Evolutionary conservation across 208 protist genomes (phyloP), one percentile per base, ranked within the genome.

Genomic region (Leishmania amazonensis): DNA sequence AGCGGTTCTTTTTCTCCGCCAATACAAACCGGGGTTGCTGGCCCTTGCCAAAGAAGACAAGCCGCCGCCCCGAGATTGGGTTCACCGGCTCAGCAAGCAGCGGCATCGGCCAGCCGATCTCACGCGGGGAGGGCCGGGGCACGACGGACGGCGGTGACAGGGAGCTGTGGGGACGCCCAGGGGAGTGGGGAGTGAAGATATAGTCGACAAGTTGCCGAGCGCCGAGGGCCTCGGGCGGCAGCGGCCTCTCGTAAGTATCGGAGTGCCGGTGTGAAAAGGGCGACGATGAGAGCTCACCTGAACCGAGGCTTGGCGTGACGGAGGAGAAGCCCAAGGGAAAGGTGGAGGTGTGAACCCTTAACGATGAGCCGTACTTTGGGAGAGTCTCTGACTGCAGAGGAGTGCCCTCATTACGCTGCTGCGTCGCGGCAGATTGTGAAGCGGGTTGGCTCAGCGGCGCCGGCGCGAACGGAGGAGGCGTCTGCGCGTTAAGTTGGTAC

Each of bases 11-110:
- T 51, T 49, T 68, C 81, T 95, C 90, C 13, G 81, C 90, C 19
- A 89, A 62, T 0, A 94, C 85, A 31, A 83, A 72, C 38, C 89
- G 74, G 3, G 89, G 92, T 0, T 75, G 74, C 72, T 90, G 76
- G 3, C 84, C 84, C 24, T 86, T 83, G 17, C 80, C 81, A 71
- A 93, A 91, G 80, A 91, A 93, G 49, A 95, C 90, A 67, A 93
- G 88, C 0, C 92, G 92, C 6, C 87, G 84, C 11, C 87, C 87
- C 17, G 81, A 87, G 65, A 40, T 57, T 28, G 78, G 75, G 64
- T 93, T 89, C n/a, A 91, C 80, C 21, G 91, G 89, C 85, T 92
- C 89, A 8, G 84, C 80, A 21, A 85, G 76, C 2, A 90, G 74
- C 51, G 83, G 80, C 40, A 95, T 83, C 42, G 84, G 90, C 81